A percentile compares a stretch with the other conserved stretches of the same genome.
phyloP scores from a whole-genome alignment of 768 basidiomycete genomes.

The Gelatoporia subvermispora region DNA sequence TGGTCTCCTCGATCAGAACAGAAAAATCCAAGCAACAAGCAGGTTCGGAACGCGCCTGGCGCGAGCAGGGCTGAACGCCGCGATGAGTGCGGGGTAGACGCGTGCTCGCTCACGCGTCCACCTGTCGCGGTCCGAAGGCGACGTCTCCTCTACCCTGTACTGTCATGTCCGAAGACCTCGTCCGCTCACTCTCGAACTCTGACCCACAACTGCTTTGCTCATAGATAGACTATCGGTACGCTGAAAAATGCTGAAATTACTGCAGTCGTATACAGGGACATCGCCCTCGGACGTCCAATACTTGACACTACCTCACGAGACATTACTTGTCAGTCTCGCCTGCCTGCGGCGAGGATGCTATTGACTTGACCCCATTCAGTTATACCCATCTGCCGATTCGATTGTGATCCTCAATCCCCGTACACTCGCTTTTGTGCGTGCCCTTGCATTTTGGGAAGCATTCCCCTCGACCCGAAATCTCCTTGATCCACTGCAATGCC shows the following conservation, averaged over 20 bases:
- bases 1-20: neutral
- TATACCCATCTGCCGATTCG: conserved; percentile 69
- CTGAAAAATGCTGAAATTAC: conserved; percentile 43
- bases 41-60: no score
- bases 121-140: no score
- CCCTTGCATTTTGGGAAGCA: conserved; percentile 76
- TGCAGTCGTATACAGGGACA: conserved; percentile 41
- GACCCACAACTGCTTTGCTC: neutral
- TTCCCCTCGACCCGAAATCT: conserved; percentile 56
- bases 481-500: conserved; percentile 46
- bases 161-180: neutral
- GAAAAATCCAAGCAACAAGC: no score
- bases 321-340: conserved; percentile 51
- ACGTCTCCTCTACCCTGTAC: no score
- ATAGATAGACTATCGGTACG: neutral
- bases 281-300: conserved; percentile 53
- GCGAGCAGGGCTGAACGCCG: no score
- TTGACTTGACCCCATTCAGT: conserved; percentile 32
- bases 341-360: neutral
- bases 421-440: conserved; percentile 56
- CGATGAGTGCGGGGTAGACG: no score
- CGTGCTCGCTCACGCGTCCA: no score
- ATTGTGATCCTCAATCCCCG: conserved; percentile 71
- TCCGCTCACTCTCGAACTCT: neutral
- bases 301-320: conserved; percentile 49